These are phyloP conservation scores for Fusarium annulatum DNA, from an alignment of 2,329 filamentous ascomycete species.

Conservation along the genomic window DNA sequence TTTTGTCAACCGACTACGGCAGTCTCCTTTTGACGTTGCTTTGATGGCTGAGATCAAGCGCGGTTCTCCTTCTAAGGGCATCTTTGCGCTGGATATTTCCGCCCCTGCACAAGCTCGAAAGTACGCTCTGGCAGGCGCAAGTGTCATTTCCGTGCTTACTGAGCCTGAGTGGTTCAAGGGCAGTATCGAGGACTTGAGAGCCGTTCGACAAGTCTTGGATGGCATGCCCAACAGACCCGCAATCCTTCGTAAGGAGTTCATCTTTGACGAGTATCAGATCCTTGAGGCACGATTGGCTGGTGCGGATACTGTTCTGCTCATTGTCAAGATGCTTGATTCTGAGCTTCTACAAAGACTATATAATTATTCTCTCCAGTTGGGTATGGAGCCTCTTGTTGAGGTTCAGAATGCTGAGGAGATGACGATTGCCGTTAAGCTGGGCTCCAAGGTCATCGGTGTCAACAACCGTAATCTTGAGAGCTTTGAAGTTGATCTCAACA, in stretches of 20 bases:
- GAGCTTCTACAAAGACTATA: conserved; percentile 82
- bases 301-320: conserved; percentile 92
- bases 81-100: conserved; percentile 88
- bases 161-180: conserved; percentile 99
- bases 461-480: conserved; percentile 97
- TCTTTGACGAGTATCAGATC: conserved; percentile 99
- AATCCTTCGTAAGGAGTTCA: conserved; percentile 93
- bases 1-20: conserved; percentile 80
- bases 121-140: conserved; percentile 93
- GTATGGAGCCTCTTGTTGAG: conserved; percentile 98
- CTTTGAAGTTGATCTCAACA: conserved; percentile 95
- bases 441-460: conserved; percentile 92
- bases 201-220: conserved; percentile 88
- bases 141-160: conserved; percentile 97
- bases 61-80: conserved; percentile 94
- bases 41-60: conserved; percentile 98
- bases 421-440: conserved; percentile 85
- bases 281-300: conserved; percentile 92
- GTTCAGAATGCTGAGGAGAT: conserved; percentile 96
- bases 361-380: conserved; percentile 86
- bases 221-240: conserved; percentile 93
- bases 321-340: conserved; percentile 95
- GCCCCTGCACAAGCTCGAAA: conserved; percentile 90
- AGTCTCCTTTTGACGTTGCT: conserved; percentile 88
- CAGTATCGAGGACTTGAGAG: conserved; percentile 90